A percentile compares a stretch with the other conserved stretches of the same genome.
Conservation (phyloP, 768 basidiomycete genomes). For the Pisolithus sp. region DNA sequence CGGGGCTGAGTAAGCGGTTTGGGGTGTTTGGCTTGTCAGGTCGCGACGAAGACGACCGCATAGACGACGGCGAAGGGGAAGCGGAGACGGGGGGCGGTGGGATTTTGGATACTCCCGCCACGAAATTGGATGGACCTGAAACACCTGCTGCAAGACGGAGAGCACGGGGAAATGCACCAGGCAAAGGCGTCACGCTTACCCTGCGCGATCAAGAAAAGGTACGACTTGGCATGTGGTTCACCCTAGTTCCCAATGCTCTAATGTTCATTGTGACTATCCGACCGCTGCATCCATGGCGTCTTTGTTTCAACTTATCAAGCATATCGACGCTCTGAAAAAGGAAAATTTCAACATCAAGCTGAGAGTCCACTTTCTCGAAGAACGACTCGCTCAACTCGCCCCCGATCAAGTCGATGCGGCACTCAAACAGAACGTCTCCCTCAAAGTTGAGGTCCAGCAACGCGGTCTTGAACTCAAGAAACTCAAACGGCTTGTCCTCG, state of each 20-base stretch:
- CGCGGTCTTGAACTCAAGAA: constrained; percentile 89
- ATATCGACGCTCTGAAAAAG: constrained; percentile 92
- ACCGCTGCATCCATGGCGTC: not conserved
- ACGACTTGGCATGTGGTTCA: constrained; percentile 11
- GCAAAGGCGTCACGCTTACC: constrained; percentile 51
- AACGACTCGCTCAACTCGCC: constrained; percentile 81
- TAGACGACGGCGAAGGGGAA: constrained; percentile 22
- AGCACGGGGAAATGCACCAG: constrained; percentile 23
- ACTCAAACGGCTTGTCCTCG: constrained; percentile 80
- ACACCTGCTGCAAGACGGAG: constrained; percentile 47
- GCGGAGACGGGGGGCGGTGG: constrained; percentile 35
- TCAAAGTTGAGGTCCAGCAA: constrained; percentile 89
- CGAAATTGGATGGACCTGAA: constrained; percentile 44
- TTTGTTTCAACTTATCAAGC: constrained; percentile 39
- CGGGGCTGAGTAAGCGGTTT: constrained; percentile 31
- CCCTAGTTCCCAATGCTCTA: too few species aligned
- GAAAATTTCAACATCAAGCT: constrained; percentile 97
- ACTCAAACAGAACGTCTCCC: constrained; percentile 86
- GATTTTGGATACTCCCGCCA: constrained; percentile 49
- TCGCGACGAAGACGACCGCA: constrained; percentile 32
- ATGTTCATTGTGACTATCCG: not conserved
- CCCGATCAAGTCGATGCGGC: constrained; percentile 91
- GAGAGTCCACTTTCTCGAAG: constrained; percentile 92
- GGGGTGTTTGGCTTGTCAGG: constrained; percentile 33
- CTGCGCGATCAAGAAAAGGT: constrained; percentile 97